These are phyloP conservation scores for Actinomortierella ambigua DNA, from an alignment of 371 early-diverging fungal species.

Conservation along the genomic window DNA sequence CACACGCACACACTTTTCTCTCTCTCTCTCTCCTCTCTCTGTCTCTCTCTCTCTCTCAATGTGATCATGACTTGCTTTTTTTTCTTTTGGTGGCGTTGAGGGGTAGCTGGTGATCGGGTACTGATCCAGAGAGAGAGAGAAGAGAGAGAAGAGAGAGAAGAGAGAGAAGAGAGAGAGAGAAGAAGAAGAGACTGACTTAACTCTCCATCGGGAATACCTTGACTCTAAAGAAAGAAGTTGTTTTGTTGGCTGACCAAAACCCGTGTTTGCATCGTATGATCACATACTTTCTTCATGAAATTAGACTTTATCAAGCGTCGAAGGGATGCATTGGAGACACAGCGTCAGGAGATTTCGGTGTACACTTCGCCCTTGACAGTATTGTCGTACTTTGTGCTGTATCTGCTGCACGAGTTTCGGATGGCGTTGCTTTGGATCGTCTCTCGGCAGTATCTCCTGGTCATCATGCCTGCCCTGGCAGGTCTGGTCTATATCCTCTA, in stretches of 20 bases:
- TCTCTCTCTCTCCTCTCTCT: too few species aligned
- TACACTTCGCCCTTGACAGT: slow-evolving; percentile 42
- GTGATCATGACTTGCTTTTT: too few species aligned
- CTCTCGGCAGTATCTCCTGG: slow-evolving; percentile 35
- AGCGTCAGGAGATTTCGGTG: slow-evolving; percentile 42
- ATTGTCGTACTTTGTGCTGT: slow-evolving; percentile 40
- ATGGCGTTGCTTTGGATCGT: slow-evolving; percentile 41
- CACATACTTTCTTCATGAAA: neutral
- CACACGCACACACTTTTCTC: too few species aligned
- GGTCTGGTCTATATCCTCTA: slow-evolving; percentile 31
- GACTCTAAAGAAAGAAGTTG: too few species aligned
- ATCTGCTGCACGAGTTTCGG: slow-evolving; percentile 39
- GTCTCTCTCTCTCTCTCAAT: too few species aligned
- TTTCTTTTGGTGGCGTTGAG: too few species aligned
- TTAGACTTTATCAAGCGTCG: slow-evolving; percentile 40
- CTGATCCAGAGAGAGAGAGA: too few species aligned
- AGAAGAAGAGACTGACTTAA: neutral
- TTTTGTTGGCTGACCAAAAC: too few species aligned
- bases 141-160: neutral
- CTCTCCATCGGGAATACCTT: neutral
- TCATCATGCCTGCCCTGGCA: slow-evolving; percentile 28
- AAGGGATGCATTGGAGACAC: slow-evolving; percentile 37
- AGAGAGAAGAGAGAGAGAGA: neutral
- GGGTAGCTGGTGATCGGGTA: too few species aligned
- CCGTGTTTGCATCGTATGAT: too few species aligned